phyloP scores from a whole-genome alignment of 768 basidiomycete genomes.

The Cystobasidiopsis lactophilus region DNA sequence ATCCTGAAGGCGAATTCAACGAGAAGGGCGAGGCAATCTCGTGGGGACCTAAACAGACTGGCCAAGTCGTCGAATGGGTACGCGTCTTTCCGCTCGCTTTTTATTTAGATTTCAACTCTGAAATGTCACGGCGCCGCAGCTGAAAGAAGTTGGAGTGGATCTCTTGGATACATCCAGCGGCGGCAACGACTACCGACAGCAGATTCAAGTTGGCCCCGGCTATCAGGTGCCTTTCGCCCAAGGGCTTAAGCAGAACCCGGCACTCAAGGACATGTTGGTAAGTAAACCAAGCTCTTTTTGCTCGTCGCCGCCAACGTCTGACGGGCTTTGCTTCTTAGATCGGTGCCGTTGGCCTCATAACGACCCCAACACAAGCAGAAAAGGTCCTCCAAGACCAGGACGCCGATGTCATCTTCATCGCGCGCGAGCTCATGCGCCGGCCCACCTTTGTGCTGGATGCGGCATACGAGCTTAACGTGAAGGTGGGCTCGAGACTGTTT shows the following conservation, averaged over 20 bases:
- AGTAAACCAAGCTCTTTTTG: slow-evolving; percentile 12
- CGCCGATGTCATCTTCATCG: slow-evolving; percentile 36
- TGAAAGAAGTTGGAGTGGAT: slow-evolving; percentile 39
- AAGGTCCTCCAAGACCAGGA: slow-evolving; percentile 31
- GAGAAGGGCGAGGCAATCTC: slow-evolving; percentile 36
- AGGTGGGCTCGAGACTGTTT: neutral
- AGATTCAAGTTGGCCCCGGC: slow-evolving; percentile 26
- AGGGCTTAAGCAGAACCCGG: slow-evolving; percentile 39
- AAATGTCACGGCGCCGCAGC: slow-evolving; percentile 2
- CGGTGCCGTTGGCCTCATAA: slow-evolving; percentile 52
- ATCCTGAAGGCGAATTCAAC: slow-evolving; percentile 36
- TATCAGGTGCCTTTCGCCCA: slow-evolving; percentile 55
- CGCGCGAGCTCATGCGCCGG: slow-evolving; percentile 10
- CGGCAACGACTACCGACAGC: slow-evolving; percentile 33
- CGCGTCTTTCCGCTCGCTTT: slow-evolving; percentile 24
- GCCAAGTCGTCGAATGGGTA: slow-evolving; percentile 29
- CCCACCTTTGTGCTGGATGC: neutral
- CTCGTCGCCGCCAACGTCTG: slow-evolving; percentile 22
- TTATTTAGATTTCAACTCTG: neutral
- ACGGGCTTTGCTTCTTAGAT: neutral
- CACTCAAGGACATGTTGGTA: slow-evolving; percentile 15
- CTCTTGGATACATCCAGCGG: slow-evolving; percentile 52
- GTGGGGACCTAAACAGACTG: slow-evolving; percentile 63
- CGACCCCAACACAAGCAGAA: slow-evolving; percentile 31
- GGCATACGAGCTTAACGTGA: slow-evolving; percentile 30